Evolutionary conservation across 176 grass and related monocot species (phyloP), one percentile per base, ranked within the genome.

Genomic region (Poa pratensis): DNA sequence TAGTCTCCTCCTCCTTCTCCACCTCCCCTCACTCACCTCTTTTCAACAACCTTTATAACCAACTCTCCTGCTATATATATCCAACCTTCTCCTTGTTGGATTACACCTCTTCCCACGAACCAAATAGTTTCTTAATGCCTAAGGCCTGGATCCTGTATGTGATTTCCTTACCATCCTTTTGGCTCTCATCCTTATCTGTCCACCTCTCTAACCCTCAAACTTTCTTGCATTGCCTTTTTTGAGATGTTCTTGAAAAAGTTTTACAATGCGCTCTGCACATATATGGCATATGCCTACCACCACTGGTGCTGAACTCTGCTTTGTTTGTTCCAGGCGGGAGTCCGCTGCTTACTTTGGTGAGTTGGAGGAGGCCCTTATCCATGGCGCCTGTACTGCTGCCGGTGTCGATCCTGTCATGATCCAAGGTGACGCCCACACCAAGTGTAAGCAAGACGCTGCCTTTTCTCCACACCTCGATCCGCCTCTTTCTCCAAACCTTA

Each of bases 291-390:
- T 79, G 84, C 15, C 34, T 67, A 27, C 45, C 71, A 74, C 45
- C 80, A 83, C 69, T 65, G 84, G 73, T 74, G 67, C 72, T 90
- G 30, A 89, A 76, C 48, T 83, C 75, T 82, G 65, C 78, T 88
- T 91, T 76, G 62, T 73, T 51, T 65, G 71, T 11, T 75, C 24
- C 71, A 52, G 46, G 43, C 88, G 93, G 85, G 90, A 86, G 59
- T 80, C 76, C 69, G 71, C 88, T 76, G 81, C 86, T 75, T 93
- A 87, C 81, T 91, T 91, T 83, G 87, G 78, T 58, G 94, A 91
- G 86, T 77, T 93, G 89, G 94, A 93, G 90, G 85, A 93, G 84
- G 94, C 94, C 88, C 89, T 91, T 87, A 89, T 96, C 85, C 94
- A 93, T 93, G 94, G 94, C 66, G 78, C 61, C 50, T 58, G 62